These are phyloP conservation scores for Acanthochlamys bracteata DNA, from an alignment of 106 monocot genomes.

Conservation along the genomic window DNA sequence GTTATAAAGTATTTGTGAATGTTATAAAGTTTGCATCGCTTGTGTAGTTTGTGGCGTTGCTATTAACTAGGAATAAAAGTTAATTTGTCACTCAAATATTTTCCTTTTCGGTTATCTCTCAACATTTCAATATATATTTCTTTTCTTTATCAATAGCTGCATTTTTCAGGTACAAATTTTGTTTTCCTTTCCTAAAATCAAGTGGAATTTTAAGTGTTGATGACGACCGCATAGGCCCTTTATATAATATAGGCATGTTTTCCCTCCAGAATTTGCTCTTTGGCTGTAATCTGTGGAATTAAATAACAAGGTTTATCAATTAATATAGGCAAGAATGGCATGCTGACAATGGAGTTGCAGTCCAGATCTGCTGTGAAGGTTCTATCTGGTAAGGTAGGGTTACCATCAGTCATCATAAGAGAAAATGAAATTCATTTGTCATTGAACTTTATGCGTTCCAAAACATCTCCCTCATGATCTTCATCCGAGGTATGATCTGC, in stretches of 20 bases:
- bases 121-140: neutral
- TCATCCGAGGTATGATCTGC: constrained; percentile 9
- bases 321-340: neutral
- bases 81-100: neutral
- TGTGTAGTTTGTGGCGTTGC: neutral
- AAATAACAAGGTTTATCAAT: constrained; percentile 21
- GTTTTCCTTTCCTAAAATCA: constrained; percentile 37
- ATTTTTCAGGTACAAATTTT: constrained; percentile 31
- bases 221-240: constrained; percentile 43
- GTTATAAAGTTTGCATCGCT: constrained; percentile 11
- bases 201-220: constrained; percentile 28
- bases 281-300: constrained; percentile 41
- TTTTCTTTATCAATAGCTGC: neutral
- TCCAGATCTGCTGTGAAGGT: too few relatives aligned
- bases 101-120: too few relatives aligned
- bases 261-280: constrained; percentile 15
- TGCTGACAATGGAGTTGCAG: too few relatives aligned
- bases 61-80: too few relatives aligned
- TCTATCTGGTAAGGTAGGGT: constrained; percentile 4
- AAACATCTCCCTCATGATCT: constrained; percentile 22
- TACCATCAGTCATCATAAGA: constrained; percentile 29
- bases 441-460: constrained; percentile 9
- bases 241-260: constrained; percentile 43
- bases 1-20: constrained; percentile 23
- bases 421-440: constrained; percentile 26